These are phyloP conservation scores for Aspergillus brunneoviolaceus DNA, from an alignment of 2,329 filamentous ascomycete species.

Conservation along the genomic window DNA sequence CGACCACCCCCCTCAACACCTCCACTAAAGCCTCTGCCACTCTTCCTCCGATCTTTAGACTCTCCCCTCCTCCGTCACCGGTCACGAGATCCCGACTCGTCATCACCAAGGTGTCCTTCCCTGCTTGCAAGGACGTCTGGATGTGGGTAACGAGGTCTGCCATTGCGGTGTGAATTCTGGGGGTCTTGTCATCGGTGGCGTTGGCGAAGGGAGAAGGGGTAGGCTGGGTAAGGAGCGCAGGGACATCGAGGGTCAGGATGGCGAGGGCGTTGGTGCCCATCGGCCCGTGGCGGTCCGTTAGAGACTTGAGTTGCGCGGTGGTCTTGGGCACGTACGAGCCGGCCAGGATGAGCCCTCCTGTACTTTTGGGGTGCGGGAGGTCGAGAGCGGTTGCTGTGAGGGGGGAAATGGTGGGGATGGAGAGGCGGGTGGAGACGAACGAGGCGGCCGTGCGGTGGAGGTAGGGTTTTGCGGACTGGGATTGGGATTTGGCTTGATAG, in stretches of 20 bases:
- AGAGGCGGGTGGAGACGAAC: conserved; percentile 53
- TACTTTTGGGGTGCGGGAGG: conserved; percentile 38
- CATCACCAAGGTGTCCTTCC: conserved; percentile 59
- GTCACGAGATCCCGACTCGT: conserved; percentile 56
- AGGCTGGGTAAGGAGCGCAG: conserved; percentile 45
- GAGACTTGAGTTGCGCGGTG: conserved; percentile 52
- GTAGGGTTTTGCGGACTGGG: conserved; percentile 34
- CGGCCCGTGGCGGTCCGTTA: conserved; percentile 41
- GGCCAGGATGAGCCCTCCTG: conserved; percentile 56
- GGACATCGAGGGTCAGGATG: conserved; percentile 51
- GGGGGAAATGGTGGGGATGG: conserved; percentile 53
- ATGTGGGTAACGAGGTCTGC: conserved; percentile 35
- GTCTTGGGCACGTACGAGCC: conserved; percentile 62
- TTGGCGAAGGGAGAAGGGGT: conserved; percentile 18
- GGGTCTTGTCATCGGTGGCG: too few species aligned
- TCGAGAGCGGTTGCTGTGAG: conserved; percentile 45
- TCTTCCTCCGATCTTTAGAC: conserved; percentile 55
- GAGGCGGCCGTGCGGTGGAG: conserved; percentile 50
- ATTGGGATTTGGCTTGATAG: background rate
- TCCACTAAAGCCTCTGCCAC: conserved; percentile 54
- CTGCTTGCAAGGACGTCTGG: conserved; percentile 43
- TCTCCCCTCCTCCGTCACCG: conserved; percentile 51
- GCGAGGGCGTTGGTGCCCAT: conserved; percentile 38
- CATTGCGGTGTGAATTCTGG: conserved; percentile 1
- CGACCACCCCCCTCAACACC: conserved; percentile 47